Conservation (phyloP, 148 eudicot genomes). For the Beta vulgaris region DNA sequence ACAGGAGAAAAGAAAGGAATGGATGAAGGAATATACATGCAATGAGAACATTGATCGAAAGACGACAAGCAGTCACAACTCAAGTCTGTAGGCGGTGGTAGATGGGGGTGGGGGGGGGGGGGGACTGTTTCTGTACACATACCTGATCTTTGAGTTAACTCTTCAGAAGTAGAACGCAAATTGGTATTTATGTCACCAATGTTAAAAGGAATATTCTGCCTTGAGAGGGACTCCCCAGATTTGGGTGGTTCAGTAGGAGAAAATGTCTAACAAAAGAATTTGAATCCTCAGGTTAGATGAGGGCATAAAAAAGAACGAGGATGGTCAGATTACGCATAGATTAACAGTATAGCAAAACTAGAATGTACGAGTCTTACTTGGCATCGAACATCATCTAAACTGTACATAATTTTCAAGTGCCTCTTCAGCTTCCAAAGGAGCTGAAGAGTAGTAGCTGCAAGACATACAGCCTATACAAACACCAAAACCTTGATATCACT, state of each 20-base stretch:
- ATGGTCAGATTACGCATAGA: not conserved
- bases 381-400: constrained; percentile 84
- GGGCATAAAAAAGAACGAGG: not conserved
- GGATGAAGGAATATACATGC: too few species aligned
- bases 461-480: constrained; percentile 64
- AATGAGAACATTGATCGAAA: too few species aligned
- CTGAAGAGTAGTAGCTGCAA: constrained; percentile 78
- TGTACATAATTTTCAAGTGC: constrained; percentile 80
- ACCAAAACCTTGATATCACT: constrained; percentile 13
- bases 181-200: constrained; percentile 43
- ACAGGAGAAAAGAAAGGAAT: too few species aligned
- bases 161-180: constrained; percentile 60
- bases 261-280: constrained; percentile 54
- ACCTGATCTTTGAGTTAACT: constrained; percentile 88
- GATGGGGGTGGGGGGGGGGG: not conserved
- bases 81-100: too few species aligned
- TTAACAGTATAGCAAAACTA: not conserved
- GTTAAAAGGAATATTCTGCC: constrained; percentile 71
- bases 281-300: constrained; percentile 10
- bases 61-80: too few species aligned
- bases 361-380: constrained; percentile 48
- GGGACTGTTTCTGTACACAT: not conserved
- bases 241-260: constrained; percentile 82
- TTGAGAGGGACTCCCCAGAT: constrained; percentile 70
- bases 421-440: constrained; percentile 86